Percentiles rank a stretch among this genome's conserved stretches.
phyloP scores from a whole-genome alignment of 2,329 filamentous ascomycete species.

The Cladosporium sp. region DNA sequence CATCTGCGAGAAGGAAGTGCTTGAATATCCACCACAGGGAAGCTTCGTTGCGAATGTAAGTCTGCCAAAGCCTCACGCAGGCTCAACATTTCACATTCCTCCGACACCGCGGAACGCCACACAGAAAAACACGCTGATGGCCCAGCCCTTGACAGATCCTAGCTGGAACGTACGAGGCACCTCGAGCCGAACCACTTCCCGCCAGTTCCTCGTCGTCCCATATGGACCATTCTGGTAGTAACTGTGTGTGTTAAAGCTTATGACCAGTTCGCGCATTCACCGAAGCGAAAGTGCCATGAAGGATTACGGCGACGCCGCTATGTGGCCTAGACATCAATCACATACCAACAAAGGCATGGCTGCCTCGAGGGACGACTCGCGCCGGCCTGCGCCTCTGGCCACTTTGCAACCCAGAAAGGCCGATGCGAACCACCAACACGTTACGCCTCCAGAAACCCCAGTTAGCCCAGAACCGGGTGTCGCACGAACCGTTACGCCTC shows the following conservation, averaged over 20 bases:
- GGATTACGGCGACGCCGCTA: slow-evolving; percentile 1
- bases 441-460: slow-evolving; percentile 29
- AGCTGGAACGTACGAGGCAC: slow-evolving; percentile 14
- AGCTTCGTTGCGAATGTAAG: slow-evolving; percentile 4
- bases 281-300: slow-evolving; percentile 5
- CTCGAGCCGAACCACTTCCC: slow-evolving; percentile 10
- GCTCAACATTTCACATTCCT: slow-evolving; percentile 12
- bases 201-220: slow-evolving; percentile 6
- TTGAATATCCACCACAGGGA: background rate
- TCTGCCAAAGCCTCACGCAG: background rate
- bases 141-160: slow-evolving; percentile 15
- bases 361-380: slow-evolving; percentile 12
- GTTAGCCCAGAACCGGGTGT: slow-evolving; percentile 24
- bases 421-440: slow-evolving; percentile 14
- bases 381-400: slow-evolving; percentile 16
- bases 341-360: slow-evolving; percentile 15
- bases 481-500: slow-evolving; percentile 20
- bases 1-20: background rate
- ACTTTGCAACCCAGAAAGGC: slow-evolving; percentile 8
- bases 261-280: background rate
- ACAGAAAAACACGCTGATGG: slow-evolving; percentile 19
- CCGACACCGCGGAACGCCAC: slow-evolving; percentile 9
- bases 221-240: slow-evolving; percentile 18
- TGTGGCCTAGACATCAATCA: slow-evolving; percentile 13
- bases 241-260: slow-evolving; percentile 8